phyloP scores from a whole-genome alignment of 805 yeast species.

The Kuraishia piskuri region DNA sequence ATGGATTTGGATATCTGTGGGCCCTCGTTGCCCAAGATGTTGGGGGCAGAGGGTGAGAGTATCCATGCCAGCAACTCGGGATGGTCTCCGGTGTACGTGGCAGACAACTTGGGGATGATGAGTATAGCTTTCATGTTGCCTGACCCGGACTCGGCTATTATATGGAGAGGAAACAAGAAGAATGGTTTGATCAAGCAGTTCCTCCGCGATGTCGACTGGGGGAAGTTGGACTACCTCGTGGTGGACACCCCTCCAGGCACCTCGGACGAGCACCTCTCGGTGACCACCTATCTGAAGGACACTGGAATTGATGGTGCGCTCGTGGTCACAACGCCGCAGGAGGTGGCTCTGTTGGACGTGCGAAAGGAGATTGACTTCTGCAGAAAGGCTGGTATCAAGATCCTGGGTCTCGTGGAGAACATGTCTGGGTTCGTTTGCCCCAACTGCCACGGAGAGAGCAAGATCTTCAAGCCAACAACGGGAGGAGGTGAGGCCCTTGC shows the following conservation, averaged over 20 bases:
- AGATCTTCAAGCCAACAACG: slow-evolving; percentile 89
- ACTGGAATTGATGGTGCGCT: slow-evolving; percentile 94
- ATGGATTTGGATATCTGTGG: slow-evolving; percentile 98
- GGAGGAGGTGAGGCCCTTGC: slow-evolving; percentile 92
- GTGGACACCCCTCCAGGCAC: slow-evolving; percentile 99
- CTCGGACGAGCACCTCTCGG: slow-evolving; percentile 91
- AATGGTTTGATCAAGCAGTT: slow-evolving; percentile 90
- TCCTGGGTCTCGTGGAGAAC: slow-evolving; percentile 89
- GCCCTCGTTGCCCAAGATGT: slow-evolving; percentile 90
- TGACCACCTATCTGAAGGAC: slow-evolving; percentile 79
- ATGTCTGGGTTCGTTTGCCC: slow-evolving; percentile 99
- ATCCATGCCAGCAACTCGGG: slow-evolving; percentile 88
- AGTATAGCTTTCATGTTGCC: slow-evolving; percentile 94
- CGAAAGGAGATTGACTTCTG: slow-evolving; percentile 95
- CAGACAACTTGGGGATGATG: slow-evolving; percentile 92
- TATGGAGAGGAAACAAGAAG: slow-evolving; percentile 97
- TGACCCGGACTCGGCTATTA: slow-evolving; percentile 84
- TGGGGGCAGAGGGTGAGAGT: slow-evolving; percentile 82
- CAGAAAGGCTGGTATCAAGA: slow-evolving; percentile 76
- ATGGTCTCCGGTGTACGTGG: slow-evolving; percentile 94
- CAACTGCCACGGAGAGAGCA: slow-evolving; percentile 79
- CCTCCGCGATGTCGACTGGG: slow-evolving; percentile 94
- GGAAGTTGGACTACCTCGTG: slow-evolving; percentile 72
- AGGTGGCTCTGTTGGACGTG: slow-evolving; percentile 90
- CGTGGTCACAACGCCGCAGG: slow-evolving; percentile 95